These are phyloP conservation scores for Cucurbita pepo DNA, from an alignment of 306 rosid genomes.

Conservation along the genomic window DNA sequence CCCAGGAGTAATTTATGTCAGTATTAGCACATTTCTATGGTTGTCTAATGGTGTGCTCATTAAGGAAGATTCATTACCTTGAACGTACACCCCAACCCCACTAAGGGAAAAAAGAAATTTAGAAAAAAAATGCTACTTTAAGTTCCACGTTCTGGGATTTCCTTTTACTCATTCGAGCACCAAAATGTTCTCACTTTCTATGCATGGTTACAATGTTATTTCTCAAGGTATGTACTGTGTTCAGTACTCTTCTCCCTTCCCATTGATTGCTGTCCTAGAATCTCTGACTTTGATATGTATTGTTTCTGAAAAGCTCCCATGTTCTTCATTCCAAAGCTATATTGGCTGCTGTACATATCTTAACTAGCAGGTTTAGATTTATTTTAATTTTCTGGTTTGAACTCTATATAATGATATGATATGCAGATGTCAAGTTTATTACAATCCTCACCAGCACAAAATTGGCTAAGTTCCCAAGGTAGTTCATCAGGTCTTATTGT, in stretches of 20 bases:
- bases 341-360: not conserved
- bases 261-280: not conserved
- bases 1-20: not conserved
- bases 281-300: not conserved
- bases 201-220: not conserved
- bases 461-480: constrained; percentile 65
- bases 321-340: not conserved
- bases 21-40: not conserved
- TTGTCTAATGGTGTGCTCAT: not conserved
- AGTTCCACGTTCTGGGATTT: not conserved
- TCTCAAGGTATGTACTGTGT: constrained; percentile 4
- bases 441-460: constrained; percentile 55
- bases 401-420: constrained; percentile 16
- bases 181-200: not conserved
- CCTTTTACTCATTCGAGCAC: not conserved
- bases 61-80: not conserved
- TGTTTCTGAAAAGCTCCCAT: not conserved
- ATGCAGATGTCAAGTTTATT: constrained; percentile 67
- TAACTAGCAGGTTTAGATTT: not conserved
- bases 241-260: not conserved
- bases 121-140: not conserved
- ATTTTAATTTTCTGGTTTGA: constrained; percentile 12
- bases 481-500: constrained; percentile 78
- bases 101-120: not conserved
- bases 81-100: too few relatives aligned